phyloP scores from a whole-genome alignment of 768 basidiomycete genomes.

The Lentinula boryana region DNA sequence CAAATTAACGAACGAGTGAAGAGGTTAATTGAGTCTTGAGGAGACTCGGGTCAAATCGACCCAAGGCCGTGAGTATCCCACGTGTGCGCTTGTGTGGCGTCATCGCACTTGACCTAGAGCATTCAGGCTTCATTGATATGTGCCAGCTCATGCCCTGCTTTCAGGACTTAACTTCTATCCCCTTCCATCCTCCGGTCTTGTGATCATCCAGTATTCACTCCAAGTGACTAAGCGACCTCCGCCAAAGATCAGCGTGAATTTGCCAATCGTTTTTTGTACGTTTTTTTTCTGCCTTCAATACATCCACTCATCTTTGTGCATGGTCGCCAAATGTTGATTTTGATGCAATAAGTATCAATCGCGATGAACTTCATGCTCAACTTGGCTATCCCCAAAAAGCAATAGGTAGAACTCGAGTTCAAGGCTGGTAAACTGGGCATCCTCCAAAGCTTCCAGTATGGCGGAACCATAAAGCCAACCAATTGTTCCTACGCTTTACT shows the following conservation, averaged over 20 bases:
- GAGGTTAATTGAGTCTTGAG: background rate
- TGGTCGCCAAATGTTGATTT: too few species aligned
- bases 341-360: too few species aligned
- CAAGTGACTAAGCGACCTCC: background rate
- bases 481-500: background rate
- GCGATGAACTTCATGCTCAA: too few species aligned
- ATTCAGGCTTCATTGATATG: background rate
- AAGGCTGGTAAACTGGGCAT: background rate
- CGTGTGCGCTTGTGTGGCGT: constrained; percentile 6
- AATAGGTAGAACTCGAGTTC: background rate
- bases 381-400: background rate
- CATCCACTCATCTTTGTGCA: background rate
- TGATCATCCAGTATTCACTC: background rate
- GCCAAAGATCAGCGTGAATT: background rate
- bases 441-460: background rate
- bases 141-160: background rate
- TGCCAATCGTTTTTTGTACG: background rate
- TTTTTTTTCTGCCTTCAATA: background rate
- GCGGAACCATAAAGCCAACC: background rate
- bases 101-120: background rate
- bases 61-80: background rate
- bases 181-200: background rate
- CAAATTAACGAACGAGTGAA: background rate
- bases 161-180: background rate
- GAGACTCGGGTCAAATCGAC: background rate